Percentiles rank a stretch among this genome's conserved stretches.
phyloP scores from a whole-genome alignment of 768 basidiomycete genomes.

The Agaricus bisporus region DNA sequence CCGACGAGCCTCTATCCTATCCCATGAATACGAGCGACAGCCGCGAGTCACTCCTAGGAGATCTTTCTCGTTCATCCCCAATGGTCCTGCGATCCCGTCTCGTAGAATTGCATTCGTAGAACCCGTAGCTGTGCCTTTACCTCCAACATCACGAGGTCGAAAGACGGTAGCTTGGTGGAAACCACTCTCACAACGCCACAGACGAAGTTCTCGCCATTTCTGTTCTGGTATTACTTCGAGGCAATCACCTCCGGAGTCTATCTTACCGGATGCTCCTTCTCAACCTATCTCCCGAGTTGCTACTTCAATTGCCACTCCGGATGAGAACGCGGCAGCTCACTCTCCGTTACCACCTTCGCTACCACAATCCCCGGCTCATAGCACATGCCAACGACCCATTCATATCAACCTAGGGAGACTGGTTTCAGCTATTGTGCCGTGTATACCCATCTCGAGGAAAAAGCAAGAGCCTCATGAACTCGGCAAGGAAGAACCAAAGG shows the following conservation, averaged over 20 bases:
- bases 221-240: no score
- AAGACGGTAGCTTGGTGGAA: neutral
- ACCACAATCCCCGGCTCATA: neutral
- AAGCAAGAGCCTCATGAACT: neutral
- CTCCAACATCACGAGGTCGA: neutral
- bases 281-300: neutral
- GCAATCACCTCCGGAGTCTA: neutral
- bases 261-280: neutral
- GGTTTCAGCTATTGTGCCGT: conserved; percentile 4
- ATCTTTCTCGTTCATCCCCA: neutral
- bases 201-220: neutral
- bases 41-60: no score
- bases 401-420: neutral
- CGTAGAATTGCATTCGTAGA: neutral
- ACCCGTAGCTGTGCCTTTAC: neutral
- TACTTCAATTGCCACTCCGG: neutral
- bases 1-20: neutral
- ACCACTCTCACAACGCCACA: neutral
- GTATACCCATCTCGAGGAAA: neutral
- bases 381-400: neutral
- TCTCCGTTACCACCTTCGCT: neutral
- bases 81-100: neutral
- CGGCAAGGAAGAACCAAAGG: neutral
- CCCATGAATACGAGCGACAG: neutral
- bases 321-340: neutral